Base-by-base conservation (phyloP, 164 flowering plant genomes). In the Paratinospora sagittata region DNA sequence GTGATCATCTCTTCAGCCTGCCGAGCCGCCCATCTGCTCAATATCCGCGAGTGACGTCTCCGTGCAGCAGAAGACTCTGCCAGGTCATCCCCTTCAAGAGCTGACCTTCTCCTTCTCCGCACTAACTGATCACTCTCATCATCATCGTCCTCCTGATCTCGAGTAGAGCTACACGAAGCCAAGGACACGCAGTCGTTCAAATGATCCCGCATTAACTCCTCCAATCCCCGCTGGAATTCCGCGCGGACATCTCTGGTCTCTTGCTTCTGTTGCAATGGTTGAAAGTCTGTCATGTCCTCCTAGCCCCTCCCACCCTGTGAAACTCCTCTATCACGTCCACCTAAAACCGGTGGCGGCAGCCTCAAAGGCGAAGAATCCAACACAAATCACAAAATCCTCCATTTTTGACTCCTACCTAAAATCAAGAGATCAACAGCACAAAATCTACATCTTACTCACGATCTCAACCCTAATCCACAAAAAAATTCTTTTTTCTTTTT, bases 1-100 rank as follows among this genome's bases (percentile, higher is more conserved):
- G 99, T 93, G 14, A 96, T 89, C 98, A 96, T 96, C 74, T 93
- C 97, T 80, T 91, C 91, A 0, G 99, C 98, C 78, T 96, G 99
- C 63, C 98, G 70, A 0, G 97, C 98, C 47, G 94, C 99, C 99
- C 98, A 96, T 71, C 92, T 73, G 72, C 95, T 85, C 84, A 96
- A 85, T 73, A 93, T 88, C 65, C 93, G 81, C 0, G 99, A 90
- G 43, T 89, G 96, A 27, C 96, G 87, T 75, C 98, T 77, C 72
- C 98, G 79, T 0, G 98, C 97, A 41, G 96, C 96, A 1, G 99
- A 96, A 12, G 98, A 88, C 81, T 93, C 98, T 0, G 97, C 98
- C 63, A 96, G 77, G 70, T 93, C 97, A 81, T 90, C 98, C 11
- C 93, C 97, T 68, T 90, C 99, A n/a, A 91, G 89, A 81, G 84